Evolutionary conservation across 306 rosid species (phyloP).

Genomic region (Citrullus mucosospermus): DNA sequence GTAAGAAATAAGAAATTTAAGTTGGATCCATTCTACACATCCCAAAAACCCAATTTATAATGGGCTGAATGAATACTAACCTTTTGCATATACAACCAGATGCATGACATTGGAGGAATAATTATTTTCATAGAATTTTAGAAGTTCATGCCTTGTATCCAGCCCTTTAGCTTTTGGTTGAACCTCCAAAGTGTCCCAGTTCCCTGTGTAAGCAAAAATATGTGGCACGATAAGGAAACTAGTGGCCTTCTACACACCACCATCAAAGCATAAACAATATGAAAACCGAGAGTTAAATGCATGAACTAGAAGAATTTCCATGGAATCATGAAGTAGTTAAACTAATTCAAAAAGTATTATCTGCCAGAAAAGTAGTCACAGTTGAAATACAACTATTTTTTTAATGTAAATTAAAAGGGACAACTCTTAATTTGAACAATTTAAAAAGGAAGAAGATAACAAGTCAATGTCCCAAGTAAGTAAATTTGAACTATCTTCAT

Average conservation of each 20-base stretch:
- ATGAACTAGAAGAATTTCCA: constrained; percentile 1
- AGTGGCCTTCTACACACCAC: neutral
- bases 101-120: constrained; percentile 88
- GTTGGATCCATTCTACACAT: constrained; percentile 5
- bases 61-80: constrained; percentile 25
- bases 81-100: constrained; percentile 71
- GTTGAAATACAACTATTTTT: neutral
- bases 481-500: neutral
- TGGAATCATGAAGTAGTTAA: neutral
- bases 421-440: neutral
- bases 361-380: neutral
- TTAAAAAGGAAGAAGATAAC: neutral
- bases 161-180: constrained; percentile 73
- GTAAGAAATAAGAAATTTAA: constrained; percentile 1
- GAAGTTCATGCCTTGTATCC: constrained; percentile 74
- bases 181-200: constrained; percentile 92
- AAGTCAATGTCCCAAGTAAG: neutral
- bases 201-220: constrained; percentile 31
- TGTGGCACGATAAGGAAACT: neutral
- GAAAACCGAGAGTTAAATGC: neutral
- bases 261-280: neutral
- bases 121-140: constrained; percentile 64
- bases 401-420: neutral
- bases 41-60: neutral
- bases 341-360: neutral